Evolutionary conservation across 768 basidiomycete genomes (phyloP).

Genomic region (Royoungia palumana): DNA sequence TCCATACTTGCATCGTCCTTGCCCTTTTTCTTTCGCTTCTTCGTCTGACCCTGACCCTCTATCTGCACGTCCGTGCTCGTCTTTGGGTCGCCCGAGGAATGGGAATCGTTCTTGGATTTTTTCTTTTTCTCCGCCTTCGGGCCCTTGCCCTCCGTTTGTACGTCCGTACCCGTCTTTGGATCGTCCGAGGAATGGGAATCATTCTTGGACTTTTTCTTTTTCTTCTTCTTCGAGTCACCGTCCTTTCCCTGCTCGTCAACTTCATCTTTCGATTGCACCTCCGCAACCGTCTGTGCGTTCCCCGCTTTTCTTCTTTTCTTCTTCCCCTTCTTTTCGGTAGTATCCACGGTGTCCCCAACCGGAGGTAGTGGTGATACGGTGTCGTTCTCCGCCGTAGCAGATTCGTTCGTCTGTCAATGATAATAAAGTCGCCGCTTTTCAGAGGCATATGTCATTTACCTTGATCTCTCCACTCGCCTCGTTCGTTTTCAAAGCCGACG

Average conservation of each 20-base stretch:
- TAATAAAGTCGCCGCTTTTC: constrained; percentile 5
- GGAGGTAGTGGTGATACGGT: background rate
- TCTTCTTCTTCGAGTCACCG: constrained; percentile 13
- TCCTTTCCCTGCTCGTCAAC: background rate
- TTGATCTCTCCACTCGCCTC: background rate
- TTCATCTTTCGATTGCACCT: background rate
- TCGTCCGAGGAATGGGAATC: background rate
- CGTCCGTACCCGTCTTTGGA: background rate
- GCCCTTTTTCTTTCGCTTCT: background rate
- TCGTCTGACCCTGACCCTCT: constrained; percentile 5
- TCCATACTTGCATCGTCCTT: constrained; percentile 2
- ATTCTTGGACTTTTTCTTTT: constrained; percentile 18
- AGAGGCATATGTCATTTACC: constrained; percentile 14
- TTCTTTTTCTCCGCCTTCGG: constrained; percentile 10
- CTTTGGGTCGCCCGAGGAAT: background rate
- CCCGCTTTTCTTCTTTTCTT: constrained; percentile 14
- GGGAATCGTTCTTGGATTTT: constrained; percentile 11
- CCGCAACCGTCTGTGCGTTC: background rate
- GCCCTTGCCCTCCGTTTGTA: constrained; percentile 1
- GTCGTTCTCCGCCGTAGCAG: background rate
- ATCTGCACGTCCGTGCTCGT: background rate
- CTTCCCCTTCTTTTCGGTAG: constrained; percentile 10
- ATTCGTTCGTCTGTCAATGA: constrained; percentile 4
- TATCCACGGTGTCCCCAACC: background rate
- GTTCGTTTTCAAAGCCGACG: constrained; percentile 14